A percentile compares a stretch with the other conserved stretches of the same genome.
phyloP scores from a whole-genome alignment of 2,329 filamentous ascomycete genomes.

The Paraconiothyrium sp. region DNA sequence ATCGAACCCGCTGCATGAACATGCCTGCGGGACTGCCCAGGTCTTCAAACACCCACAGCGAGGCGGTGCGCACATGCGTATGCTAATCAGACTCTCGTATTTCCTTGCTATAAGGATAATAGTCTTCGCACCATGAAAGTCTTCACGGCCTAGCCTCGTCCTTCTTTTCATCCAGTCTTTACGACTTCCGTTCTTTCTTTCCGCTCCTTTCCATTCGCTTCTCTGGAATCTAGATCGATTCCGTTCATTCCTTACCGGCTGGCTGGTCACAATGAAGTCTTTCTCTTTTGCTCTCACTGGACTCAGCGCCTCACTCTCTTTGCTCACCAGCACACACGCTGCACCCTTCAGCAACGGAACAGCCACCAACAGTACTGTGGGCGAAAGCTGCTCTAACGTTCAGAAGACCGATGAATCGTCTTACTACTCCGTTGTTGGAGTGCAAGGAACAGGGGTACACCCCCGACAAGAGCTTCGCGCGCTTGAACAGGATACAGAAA shows the following conservation, averaged over 20 bases:
- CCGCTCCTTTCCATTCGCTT: constrained; percentile 30
- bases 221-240: constrained; percentile 33
- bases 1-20: constrained; percentile 29
- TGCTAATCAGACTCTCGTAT: constrained; percentile 25
- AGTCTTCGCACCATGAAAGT: constrained; percentile 4
- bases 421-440: constrained; percentile 45
- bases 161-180: constrained; percentile 36
- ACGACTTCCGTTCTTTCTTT: constrained; percentile 35
- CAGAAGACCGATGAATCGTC: constrained; percentile 31
- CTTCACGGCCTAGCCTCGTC: constrained; percentile 20
- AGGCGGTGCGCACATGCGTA: constrained; percentile 24
- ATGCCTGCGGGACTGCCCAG: constrained; percentile 24
- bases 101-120: constrained; percentile 19
- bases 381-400: constrained; percentile 30
- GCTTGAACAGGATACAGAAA: constrained; percentile 41
- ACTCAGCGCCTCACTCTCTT: constrained; percentile 29
- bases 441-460: constrained; percentile 42
- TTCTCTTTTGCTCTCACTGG: constrained; percentile 33
- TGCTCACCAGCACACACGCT: constrained; percentile 27
- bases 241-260: constrained; percentile 37
- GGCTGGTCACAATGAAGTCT: constrained; percentile 39
- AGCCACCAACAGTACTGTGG: background rate
- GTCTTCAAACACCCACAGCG: constrained; percentile 26
- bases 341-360: constrained; percentile 28
- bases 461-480: constrained; percentile 41